Conservation (phyloP, 2,329 filamentous ascomycete species). For the Pyricularia grisea region DNA sequence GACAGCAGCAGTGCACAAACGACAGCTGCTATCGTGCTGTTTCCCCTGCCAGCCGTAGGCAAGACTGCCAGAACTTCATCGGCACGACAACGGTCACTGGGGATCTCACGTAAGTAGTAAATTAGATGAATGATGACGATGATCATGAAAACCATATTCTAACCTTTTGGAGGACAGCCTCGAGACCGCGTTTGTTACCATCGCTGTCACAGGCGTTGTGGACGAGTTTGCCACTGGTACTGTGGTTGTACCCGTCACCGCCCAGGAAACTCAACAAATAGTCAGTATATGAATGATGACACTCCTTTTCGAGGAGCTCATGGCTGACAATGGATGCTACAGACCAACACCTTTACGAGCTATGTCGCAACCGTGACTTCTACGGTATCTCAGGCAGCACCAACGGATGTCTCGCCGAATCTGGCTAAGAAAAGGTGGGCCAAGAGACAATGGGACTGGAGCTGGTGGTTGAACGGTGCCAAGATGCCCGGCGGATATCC, state of each 20-base stretch:
- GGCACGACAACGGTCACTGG: background rate
- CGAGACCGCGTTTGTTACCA: background rate
- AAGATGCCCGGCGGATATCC: background rate
- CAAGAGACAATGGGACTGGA: background rate
- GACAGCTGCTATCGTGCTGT: slow-evolving; percentile 1
- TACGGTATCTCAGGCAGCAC: background rate
- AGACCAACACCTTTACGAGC: background rate
- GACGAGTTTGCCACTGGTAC: background rate
- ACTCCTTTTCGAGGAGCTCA: background rate
- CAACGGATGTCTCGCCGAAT: background rate
- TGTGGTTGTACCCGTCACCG: background rate
- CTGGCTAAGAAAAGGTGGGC: background rate
- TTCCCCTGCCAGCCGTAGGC: background rate
- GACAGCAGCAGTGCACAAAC: background rate
- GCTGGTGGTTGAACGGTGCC: background rate
- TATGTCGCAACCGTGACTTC: background rate
- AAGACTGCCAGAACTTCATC: background rate
- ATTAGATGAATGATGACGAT: too few species aligned
- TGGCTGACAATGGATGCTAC: background rate
- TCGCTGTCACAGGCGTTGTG: background rate
- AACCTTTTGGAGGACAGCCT: background rate
- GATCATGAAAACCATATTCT: background rate
- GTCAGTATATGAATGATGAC: background rate
- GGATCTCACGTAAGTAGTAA: background rate
- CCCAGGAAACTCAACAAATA: background rate